A percentile compares a stretch with the other conserved stretches of the same genome.
These are phyloP conservation scores for Plasmodium falciparum DNA, from an alignment of 169 alveolate species.

Conservation along the genomic window DNA sequence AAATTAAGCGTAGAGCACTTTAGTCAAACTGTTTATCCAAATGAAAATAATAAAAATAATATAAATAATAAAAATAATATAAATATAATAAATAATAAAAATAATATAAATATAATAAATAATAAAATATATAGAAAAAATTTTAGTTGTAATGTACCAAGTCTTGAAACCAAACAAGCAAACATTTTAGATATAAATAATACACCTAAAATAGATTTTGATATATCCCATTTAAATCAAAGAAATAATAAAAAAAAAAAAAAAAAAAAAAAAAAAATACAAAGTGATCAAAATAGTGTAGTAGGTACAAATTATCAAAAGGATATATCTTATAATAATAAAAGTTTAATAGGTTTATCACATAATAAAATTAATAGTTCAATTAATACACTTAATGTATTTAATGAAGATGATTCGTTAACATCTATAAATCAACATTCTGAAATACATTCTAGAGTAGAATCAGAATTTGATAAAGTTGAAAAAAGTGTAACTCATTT, in stretches of 20 bases:
- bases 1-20: neutral
- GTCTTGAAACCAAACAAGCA: neutral
- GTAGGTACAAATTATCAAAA: neutral
- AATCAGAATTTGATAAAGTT: neutral
- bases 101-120: neutral
- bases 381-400: constrained; percentile 12
- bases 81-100: neutral
- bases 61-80: neutral
- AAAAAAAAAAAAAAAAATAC: neutral
- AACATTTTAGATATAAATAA: neutral
- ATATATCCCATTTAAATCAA: neutral
- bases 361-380: constrained; percentile 11
- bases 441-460: neutral
- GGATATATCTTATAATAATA: constrained; percentile 10
- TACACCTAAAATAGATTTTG: constrained; percentile 8
- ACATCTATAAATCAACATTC: neutral
- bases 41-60: no score
- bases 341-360: constrained; percentile 12
- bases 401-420: neutral
- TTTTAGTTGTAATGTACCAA: neutral
- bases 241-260: neutral
- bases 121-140: constrained; percentile 1
- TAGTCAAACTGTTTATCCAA: neutral
- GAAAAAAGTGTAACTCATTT: neutral
- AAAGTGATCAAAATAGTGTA: neutral